These are phyloP conservation scores for Protomyces gravidus DNA, from an alignment of 1,139 yeast genomes.

Conservation along the genomic window DNA sequence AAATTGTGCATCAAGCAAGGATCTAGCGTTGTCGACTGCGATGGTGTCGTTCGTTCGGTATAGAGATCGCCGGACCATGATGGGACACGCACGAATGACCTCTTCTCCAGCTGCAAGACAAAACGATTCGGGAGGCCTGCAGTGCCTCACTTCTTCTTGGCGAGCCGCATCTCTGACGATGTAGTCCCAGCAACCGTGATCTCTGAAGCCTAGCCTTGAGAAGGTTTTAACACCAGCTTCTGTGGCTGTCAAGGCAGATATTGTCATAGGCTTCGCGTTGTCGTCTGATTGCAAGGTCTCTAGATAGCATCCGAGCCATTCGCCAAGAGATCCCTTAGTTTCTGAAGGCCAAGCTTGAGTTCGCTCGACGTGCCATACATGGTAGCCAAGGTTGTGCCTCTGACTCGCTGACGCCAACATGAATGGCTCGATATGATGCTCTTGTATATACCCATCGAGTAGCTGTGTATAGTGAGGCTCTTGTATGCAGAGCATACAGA, in stretches of 20 bases:
- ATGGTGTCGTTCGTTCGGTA: too few species aligned
- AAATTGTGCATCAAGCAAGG: too few species aligned
- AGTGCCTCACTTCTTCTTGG: background rate
- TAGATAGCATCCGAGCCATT: background rate
- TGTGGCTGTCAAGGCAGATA: background rate
- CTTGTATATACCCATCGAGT: background rate
- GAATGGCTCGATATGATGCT: background rate
- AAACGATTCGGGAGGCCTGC: background rate
- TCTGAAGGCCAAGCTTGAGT: background rate
- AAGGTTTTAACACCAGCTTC: background rate
- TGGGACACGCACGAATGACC: background rate
- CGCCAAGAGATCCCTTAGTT: background rate
- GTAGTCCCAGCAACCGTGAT: background rate
- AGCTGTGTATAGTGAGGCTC: background rate
- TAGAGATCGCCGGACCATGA: background rate
- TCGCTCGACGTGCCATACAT: background rate
- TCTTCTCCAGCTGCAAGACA: background rate
- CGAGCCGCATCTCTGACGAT: background rate
- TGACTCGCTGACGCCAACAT: background rate
- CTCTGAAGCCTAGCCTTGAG: background rate
- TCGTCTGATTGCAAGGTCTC: too few species aligned
- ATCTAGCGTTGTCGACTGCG: too few species aligned
- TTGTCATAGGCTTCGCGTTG: background rate
- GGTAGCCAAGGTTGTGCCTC: background rate
- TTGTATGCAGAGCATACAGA: background rate